Evolutionary conservation across 208 protist genomes (phyloP), one percentile per base, ranked within the genome.

Genomic region (Leptomonas pyrrhocoris): DNA sequence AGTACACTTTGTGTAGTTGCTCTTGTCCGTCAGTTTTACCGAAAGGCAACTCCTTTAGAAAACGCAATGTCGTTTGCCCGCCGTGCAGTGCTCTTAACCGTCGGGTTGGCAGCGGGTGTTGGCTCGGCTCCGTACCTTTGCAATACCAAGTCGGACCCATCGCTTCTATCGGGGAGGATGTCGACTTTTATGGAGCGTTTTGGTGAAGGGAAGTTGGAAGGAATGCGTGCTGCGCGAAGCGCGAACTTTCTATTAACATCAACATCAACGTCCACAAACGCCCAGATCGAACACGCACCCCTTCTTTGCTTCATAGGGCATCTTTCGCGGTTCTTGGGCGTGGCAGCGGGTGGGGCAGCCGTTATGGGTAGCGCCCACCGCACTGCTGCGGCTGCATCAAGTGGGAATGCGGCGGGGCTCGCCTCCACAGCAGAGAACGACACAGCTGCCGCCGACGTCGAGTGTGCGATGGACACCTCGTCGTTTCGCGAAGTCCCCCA

Each of bases 111-210:
- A 16, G 55, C 34, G 2, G 70, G 61, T 31, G 60, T 48, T 19
- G 23, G 70, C 61, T 40, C 70, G 2, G 70, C 61, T 6, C 55
- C 61, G 12, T 58, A 64, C 34, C 15, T 63, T 6, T 51, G 34
- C 48, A n/a, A 21, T 6, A 16, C 54, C n/a, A 8, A 36, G 12
- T 2, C 49, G 8, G 28, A 21, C 19, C 2, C 28, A n/a, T 2
- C 4, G 2, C 5, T 19, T 11, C 36, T 27, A 23, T 57, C 53
- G 9, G 12, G 2, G 30, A n/a, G 53, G 9, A 2, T 13, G 8
- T 13, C 53, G 2, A 13, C 13, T 30, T 12, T 54, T 7, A 27
- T 21, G 45, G 45, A 21, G 3, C n/a, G 3, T 19, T 12, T 49
- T 16, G 18, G 16, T 19, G 5, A 21, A 16, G 15, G 18, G 15